Evolutionary conservation across 805 yeast species (phyloP), one percentile per base, ranked within the genome.

Genomic region (Candida arabinofermentans): DNA sequence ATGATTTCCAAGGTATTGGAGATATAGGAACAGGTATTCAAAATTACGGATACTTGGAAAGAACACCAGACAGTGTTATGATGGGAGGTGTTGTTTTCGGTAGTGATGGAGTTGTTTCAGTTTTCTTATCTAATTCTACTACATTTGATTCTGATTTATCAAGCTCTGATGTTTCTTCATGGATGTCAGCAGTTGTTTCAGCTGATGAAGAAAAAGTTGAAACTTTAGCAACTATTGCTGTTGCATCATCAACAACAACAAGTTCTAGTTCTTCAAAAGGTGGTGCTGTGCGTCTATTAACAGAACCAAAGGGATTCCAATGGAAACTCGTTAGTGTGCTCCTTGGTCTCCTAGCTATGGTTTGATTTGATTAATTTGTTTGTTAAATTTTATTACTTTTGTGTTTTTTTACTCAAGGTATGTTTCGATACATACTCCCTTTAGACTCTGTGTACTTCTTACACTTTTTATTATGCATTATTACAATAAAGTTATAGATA

Each of bases 71-170:
- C 8, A 54, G 66, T 8, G 64, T 72, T 16, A 81, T 81, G 86
- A 66, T 50, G 41, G 91, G 91, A 44, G 91, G 90, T 59, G 88
- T 81, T 36, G 72, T 77, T 6, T 82, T 84, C 52, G 86, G 76
- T 44, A 62, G 75, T 40, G 69, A 71, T 48, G 88, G 88, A 33
- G 69, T 67, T 34, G 81, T 77, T 14, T 62, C 76, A n/a, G 79
- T 80, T 5, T 84, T 81, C 62, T 47, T 82, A 46, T 72, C 82
- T 27, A 73, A 80, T 55, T 58, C 62, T 24, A 74, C 86, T 24
- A 38, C 68, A 1, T 70, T 82, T 47, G 78, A 71, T 50, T 51
- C 55, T 2, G 54, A 71, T n/a, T 54, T 83, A 23, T 41, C 60
- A 12, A 76, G 70, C 17, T 47, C 16, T 4, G 33, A 29, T 22